These are phyloP conservation scores for Chaetomiaceae sp. DNA, from an alignment of 2,329 filamentous ascomycete genomes.

Conservation along the genomic window DNA sequence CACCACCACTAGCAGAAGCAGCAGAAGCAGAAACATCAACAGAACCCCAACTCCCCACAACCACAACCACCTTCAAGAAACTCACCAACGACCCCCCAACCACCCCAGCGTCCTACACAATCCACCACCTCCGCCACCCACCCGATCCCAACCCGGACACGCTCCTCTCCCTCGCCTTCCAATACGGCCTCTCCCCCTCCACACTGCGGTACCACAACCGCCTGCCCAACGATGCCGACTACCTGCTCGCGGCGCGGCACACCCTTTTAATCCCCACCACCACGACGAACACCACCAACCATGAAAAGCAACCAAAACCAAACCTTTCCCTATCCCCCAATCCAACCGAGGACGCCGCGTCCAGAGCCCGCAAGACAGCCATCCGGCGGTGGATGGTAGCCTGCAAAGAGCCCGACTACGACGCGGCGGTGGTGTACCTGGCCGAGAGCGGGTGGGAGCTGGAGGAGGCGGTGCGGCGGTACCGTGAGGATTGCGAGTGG, in stretches of 20 bases:
- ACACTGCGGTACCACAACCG: constrained; percentile 63
- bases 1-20: constrained; percentile 36
- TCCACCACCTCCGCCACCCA: constrained; percentile 59
- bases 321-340: constrained; percentile 56
- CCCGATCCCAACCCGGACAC: constrained; percentile 60
- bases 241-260: constrained; percentile 63
- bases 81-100: not conserved
- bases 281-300: constrained; percentile 55
- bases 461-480: constrained; percentile 57
- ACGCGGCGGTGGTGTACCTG: constrained; percentile 70
- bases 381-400: constrained; percentile 74
- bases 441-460: constrained; percentile 65
- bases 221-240: constrained; percentile 56
- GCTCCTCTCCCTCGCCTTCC: constrained; percentile 62
- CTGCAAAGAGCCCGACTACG: constrained; percentile 73
- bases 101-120: constrained; percentile 48
- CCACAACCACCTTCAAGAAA: constrained; percentile 26
- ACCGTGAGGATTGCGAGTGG: constrained; percentile 69
- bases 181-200: constrained; percentile 62
- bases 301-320: constrained; percentile 33
- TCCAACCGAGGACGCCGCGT: constrained; percentile 69
- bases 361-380: constrained; percentile 64
- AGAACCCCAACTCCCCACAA: not conserved
- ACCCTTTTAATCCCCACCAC: constrained; percentile 65
- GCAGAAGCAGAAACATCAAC: constrained; percentile 1